A percentile compares a stretch with the other conserved stretches of the same genome.
phyloP scores from a whole-genome alignment of 306 rosid genomes.

The Lupinus albus region DNA sequence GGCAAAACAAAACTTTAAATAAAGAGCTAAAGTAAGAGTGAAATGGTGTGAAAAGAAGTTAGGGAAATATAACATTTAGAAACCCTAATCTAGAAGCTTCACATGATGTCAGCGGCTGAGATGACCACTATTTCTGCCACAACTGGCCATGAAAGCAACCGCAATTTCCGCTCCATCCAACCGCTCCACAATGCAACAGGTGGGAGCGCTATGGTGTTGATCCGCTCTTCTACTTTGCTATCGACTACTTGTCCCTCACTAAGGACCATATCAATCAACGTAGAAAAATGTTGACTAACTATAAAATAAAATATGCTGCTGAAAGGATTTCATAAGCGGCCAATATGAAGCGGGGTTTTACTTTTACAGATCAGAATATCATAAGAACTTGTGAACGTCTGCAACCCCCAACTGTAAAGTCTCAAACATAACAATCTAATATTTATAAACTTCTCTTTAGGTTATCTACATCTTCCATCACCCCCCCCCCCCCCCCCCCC shows the following conservation, averaged over 20 bases:
- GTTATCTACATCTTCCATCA: slow-evolving; percentile 4
- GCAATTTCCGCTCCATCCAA: no score
- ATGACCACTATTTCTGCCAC: no score
- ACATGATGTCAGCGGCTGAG: no score
- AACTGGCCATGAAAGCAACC: no score
- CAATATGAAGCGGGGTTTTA: not conserved
- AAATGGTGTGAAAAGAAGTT: no score
- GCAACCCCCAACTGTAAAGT: not conserved
- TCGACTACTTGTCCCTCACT: not conserved
- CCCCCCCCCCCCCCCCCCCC: not conserved
- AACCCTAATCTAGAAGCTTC: no score
- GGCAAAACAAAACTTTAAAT: no score
- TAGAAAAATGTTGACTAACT: not conserved
- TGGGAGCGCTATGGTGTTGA: no score
- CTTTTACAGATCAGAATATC: not conserved
- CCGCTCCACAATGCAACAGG: no score
- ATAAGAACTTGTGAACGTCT: not conserved
- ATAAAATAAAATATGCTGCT: not conserved
- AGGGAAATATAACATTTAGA: no score
- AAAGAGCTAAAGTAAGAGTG: no score
- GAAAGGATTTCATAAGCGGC: not conserved
- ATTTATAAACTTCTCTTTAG: slow-evolving; percentile 10
- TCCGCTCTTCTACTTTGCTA: no score
- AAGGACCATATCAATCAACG: not conserved
- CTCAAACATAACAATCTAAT: not conserved